Conservation (phyloP, 257 asterid species). For the Fraxinus anomala region DNA sequence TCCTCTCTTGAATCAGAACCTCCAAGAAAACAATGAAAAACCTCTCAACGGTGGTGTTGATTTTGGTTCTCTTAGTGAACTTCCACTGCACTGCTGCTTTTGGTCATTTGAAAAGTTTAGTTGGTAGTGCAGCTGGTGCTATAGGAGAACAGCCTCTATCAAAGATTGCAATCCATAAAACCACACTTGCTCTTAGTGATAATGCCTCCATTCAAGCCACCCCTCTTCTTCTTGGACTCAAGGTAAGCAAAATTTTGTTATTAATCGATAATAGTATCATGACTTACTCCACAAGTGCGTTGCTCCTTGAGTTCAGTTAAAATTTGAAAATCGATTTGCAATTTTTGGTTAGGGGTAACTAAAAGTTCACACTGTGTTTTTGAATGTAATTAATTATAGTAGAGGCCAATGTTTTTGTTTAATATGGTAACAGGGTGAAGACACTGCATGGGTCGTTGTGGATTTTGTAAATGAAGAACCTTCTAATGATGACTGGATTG, state of each 20-base stretch:
- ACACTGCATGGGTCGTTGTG: conserved; percentile 61
- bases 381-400: neutral
- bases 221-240: conserved; percentile 68
- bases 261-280: neutral
- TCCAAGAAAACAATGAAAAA: conserved; percentile 22
- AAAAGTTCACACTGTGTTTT: neutral
- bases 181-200: conserved; percentile 45
- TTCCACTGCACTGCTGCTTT: conserved; percentile 31
- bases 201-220: conserved; percentile 60
- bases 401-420: neutral
- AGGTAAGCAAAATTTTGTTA: conserved; percentile 35
- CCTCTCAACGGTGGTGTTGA: conserved; percentile 4
- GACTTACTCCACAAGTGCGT: neutral
- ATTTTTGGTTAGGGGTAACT: neutral
- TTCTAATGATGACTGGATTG: conserved; percentile 81
- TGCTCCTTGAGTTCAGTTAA: neutral
- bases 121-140: conserved; percentile 7
- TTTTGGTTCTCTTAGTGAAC: conserved; percentile 21
- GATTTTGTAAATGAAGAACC: conserved; percentile 56
- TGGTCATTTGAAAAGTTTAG: conserved; percentile 29
- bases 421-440: conserved; percentile 59
- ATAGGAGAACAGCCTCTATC: conserved; percentile 78
- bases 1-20: neutral
- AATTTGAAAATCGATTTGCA: neutral
- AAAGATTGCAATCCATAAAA: conserved; percentile 64